phyloP scores from a whole-genome alignment of 2,329 filamentous ascomycete genomes.

The Trichophyton equinum region DNA sequence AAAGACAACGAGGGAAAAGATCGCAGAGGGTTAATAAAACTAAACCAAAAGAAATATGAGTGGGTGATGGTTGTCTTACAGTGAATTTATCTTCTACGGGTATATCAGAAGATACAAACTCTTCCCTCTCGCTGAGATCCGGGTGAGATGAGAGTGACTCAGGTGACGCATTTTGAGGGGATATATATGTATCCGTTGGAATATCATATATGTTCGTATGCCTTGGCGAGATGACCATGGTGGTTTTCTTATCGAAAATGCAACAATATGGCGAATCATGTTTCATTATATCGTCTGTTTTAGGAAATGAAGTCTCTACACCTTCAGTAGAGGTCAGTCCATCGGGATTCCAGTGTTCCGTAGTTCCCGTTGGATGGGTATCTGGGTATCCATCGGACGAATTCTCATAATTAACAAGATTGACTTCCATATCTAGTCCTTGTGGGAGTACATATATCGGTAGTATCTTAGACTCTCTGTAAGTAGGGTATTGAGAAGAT shows the following conservation, averaged over 20 bases:
- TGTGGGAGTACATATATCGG: not conserved
- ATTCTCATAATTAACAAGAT: not conserved
- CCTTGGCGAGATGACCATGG: not conserved
- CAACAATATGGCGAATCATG: not conserved
- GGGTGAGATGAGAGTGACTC: not conserved
- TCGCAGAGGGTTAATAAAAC: not conserved
- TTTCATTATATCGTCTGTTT: not conserved
- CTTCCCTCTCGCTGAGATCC: too few relatives aligned
- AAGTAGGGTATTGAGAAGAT: too few relatives aligned
- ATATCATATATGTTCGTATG: not conserved
- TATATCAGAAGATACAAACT: not conserved
- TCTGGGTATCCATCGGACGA: not conserved
- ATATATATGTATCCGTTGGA: not conserved
- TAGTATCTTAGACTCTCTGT: not conserved
- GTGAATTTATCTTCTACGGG: not conserved
- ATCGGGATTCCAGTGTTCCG: not conserved
- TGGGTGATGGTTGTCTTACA: not conserved
- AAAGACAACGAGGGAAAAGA: too few relatives aligned
- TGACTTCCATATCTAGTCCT: not conserved
- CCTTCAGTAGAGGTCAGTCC: not conserved
- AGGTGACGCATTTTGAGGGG: not conserved
- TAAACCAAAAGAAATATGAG: not conserved
- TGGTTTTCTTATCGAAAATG: not conserved
- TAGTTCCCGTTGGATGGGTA: not conserved
- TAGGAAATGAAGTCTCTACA: not conserved